A percentile compares a stretch with the other conserved stretches of the same genome.
These are phyloP conservation scores for Hippophae tibetana DNA, from an alignment of 306 rosid genomes.

Conservation along the genomic window DNA sequence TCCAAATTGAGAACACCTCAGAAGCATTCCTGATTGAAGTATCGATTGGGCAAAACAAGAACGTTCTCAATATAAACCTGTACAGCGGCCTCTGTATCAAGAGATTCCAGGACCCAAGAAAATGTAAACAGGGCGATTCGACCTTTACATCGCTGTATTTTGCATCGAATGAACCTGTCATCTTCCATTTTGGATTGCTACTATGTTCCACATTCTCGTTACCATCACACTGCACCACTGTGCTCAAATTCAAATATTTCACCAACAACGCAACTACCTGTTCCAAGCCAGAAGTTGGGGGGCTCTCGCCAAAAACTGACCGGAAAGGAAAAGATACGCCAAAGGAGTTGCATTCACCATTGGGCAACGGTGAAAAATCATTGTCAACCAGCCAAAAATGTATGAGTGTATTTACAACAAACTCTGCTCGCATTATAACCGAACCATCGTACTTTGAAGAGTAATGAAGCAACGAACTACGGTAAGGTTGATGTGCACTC, in stretches of 20 bases:
- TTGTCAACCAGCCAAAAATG: conserved; percentile 77
- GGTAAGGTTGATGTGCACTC: conserved; percentile 45
- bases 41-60: conserved; percentile 54
- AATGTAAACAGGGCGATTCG: conserved; percentile 8
- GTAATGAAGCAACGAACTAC: conserved; percentile 64
- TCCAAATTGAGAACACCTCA: conserved; percentile 65
- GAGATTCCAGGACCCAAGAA: conserved; percentile 50
- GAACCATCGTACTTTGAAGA: conserved; percentile 37
- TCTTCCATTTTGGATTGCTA: conserved; percentile 45
- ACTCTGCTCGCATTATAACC: conserved; percentile 37
- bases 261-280: conserved; percentile 62
- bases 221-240: conserved; percentile 23
- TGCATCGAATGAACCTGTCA: conserved; percentile 18
- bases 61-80: conserved; percentile 63
- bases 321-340: conserved; percentile 40
- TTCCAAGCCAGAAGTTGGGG: conserved; percentile 52
- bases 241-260: conserved; percentile 60
- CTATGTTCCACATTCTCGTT: conserved; percentile 28
- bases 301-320: conserved; percentile 47
- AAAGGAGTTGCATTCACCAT: conserved; percentile 27
- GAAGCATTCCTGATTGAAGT: conserved; percentile 62
- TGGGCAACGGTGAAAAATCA: conserved; percentile 70
- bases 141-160: conserved; percentile 27
- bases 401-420: conserved; percentile 37
- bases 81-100: conserved; percentile 71